Conservation (phyloP, 139 green algal species). For the Micromonas pusilla region DNA sequence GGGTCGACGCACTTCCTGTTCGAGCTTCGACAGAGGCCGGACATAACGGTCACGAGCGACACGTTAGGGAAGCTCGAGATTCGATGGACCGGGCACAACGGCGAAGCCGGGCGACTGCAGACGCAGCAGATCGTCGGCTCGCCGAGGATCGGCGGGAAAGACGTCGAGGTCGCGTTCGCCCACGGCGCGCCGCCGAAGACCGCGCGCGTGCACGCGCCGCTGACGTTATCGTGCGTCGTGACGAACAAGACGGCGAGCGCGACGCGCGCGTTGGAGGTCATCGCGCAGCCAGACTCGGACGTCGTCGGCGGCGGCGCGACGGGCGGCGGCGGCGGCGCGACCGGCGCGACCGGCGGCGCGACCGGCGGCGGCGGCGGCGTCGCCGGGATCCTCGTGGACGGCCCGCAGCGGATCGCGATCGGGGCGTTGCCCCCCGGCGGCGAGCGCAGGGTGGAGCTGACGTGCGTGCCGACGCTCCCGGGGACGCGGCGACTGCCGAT, state of each 20-base stretch:
- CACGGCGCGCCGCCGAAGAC: background rate
- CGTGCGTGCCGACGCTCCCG: no score
- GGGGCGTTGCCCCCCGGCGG: slow-evolving; percentile 36
- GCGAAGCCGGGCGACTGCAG: slow-evolving; percentile 51
- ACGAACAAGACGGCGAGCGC: no score
- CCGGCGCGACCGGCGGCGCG: background rate
- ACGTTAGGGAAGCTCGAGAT: slow-evolving; percentile 54
- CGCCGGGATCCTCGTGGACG: slow-evolving; percentile 2
- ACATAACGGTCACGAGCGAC: background rate
- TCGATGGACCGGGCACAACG: slow-evolving; percentile 46
- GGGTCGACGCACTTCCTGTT: slow-evolving; percentile 43
- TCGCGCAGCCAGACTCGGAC: no score
- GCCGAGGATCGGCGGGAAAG: background rate
- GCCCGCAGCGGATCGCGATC: slow-evolving; percentile 13
- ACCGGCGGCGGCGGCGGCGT: background rate
- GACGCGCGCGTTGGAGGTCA: no score
- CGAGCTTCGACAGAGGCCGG: slow-evolving; percentile 18
- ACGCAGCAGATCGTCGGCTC: slow-evolving; percentile 51
- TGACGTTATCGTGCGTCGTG: no score
- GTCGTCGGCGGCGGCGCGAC: no score
- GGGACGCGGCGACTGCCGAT: no score
- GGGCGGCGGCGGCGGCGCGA: background rate
- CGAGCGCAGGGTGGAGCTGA: slow-evolving; percentile 41
- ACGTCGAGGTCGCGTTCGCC: background rate
- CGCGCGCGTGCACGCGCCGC: background rate